Evolutionary conservation across 352 stramenopile genomes (phyloP), one percentile per base, ranked within the genome.

Genomic region (Globisporangium polare): DNA sequence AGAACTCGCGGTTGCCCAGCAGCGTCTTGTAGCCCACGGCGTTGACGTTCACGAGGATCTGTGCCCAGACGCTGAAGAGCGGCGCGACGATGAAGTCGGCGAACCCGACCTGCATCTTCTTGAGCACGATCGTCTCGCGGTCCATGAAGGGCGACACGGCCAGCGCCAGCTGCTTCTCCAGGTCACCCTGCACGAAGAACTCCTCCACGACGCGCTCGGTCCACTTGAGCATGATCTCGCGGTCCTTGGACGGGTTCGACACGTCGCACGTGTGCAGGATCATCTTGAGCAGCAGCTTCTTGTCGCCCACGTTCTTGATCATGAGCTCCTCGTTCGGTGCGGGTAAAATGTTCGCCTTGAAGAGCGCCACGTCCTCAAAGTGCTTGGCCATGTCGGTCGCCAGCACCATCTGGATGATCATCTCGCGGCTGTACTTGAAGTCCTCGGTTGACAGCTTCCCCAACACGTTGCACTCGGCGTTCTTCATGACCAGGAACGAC

Each of bases 181-280:
- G 88, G 58, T 99, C 96, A 37, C 96, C 96, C 67, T 99, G 96
- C 20, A 88, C 60, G 64, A 98, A 99, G 65, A 98, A 98, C 78
- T 99, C 96, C 37, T 97, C 86, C 13, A 98, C 80, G 10, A 98
- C 90, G 22, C 92, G 86, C 56, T 97, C 86, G 0, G 92, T 95
- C 96, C 96, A 99, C 60, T 88, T 83, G 57, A 97, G 78, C 75
- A 96, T 94, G 20, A 92, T 78, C 53, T 86, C 69, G 29, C 83
- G 88, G 22, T 95, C 83, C 65, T 97, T 97, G 6, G 89, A 80
- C 37, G 90, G 92, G 63, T 98, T 98, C 5, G 92, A 98, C 26
- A 99, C 93, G 64, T 99, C 96, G 39, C 94, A 95, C 24, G 90
- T 92, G 55, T 97, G 89, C 26, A 97, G 69, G 46, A 95, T 92